phyloP scores from a whole-genome alignment of 805 yeast species.

The Torulaspora quercuum region DNA sequence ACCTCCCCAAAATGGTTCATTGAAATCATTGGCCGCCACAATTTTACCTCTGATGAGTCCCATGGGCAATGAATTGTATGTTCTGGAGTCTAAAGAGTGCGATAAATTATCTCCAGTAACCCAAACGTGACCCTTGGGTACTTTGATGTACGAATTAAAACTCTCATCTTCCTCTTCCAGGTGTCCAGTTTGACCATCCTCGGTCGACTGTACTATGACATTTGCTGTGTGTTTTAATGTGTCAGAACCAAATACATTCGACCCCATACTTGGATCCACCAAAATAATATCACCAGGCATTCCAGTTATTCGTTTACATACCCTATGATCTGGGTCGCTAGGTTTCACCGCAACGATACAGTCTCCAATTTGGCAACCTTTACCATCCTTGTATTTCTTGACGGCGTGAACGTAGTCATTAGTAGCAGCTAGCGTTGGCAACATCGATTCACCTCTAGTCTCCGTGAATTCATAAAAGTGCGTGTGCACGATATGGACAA shows the following conservation, averaged over 20 bases:
- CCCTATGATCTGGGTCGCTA: slow-evolving; percentile 76
- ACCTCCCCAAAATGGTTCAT: slow-evolving; percentile 44
- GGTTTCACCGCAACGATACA: slow-evolving; percentile 87
- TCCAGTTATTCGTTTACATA: slow-evolving; percentile 91
- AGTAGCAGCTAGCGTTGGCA: slow-evolving; percentile 75
- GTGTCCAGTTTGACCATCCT: slow-evolving; percentile 1
- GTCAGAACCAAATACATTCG: slow-evolving; percentile 34
- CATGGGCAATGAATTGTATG: slow-evolving; percentile 86
- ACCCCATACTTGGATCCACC: slow-evolving; percentile 70
- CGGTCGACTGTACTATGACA: neutral
- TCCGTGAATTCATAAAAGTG: slow-evolving; percentile 71
- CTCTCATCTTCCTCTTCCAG: slow-evolving; percentile 22
- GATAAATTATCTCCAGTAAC: slow-evolving; percentile 91
- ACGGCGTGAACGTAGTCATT: slow-evolving; percentile 78
- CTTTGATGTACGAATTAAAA: slow-evolving; percentile 54
- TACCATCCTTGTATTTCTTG: slow-evolving; percentile 61
- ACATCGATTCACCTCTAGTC: slow-evolving; percentile 92
- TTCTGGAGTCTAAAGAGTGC: slow-evolving; percentile 83
- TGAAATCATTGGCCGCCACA: slow-evolving; percentile 61
- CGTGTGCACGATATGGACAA: slow-evolving; percentile 62
- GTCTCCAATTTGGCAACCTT: slow-evolving; percentile 74
- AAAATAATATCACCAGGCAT: slow-evolving; percentile 90
- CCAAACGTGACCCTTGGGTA: slow-evolving; percentile 97
- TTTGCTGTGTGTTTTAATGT: neutral
- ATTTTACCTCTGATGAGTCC: slow-evolving; percentile 85